Conservation (phyloP, 2,329 filamentous ascomycete species). For the Monilinia laxa region DNA sequence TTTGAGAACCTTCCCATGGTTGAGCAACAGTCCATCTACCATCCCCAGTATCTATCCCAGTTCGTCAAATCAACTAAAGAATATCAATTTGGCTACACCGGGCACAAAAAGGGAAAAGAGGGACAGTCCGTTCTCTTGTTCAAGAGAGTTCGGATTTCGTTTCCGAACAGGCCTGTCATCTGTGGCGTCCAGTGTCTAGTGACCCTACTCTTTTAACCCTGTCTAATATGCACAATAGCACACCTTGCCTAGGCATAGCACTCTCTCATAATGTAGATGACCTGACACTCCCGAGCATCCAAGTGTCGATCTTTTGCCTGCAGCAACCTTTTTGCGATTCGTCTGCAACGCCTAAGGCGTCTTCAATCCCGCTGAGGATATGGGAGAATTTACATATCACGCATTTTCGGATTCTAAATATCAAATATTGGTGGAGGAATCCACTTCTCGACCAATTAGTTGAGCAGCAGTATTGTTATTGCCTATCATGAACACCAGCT, state of each 20-base stretch:
- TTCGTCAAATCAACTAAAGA: background rate
- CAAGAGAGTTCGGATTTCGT: slow-evolving; percentile 17
- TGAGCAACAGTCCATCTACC: slow-evolving; percentile 10
- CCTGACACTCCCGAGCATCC: slow-evolving; percentile 34
- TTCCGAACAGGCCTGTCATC: slow-evolving; percentile 20
- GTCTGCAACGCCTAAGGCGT: slow-evolving; percentile 23
- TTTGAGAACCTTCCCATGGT: slow-evolving; percentile 8
- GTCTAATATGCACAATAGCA: slow-evolving; percentile 21
- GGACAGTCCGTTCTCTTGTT: slow-evolving; percentile 12
- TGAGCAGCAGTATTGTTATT: slow-evolving; percentile 1
- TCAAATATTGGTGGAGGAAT: slow-evolving; percentile 28
- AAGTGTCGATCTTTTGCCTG: slow-evolving; percentile 32
- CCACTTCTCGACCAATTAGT: slow-evolving; percentile 10
- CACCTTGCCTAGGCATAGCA: slow-evolving; percentile 13
- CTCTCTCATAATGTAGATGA: slow-evolving; percentile 25
- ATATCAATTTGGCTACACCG: slow-evolving; percentile 19
- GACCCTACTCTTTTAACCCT: slow-evolving; percentile 14
- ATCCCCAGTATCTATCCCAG: slow-evolving; percentile 7
- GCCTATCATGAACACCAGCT: slow-evolving; percentile 10
- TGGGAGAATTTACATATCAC: background rate
- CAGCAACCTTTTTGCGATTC: slow-evolving; percentile 29
- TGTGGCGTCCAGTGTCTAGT: slow-evolving; percentile 20
- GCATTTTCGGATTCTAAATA: slow-evolving; percentile 1
- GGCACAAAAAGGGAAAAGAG: slow-evolving; percentile 18
- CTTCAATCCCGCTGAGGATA: slow-evolving; percentile 3